Conservation (phyloP, 2,329 filamentous ascomycete genomes). For the Pseudogymnoascus sp. region DNA sequence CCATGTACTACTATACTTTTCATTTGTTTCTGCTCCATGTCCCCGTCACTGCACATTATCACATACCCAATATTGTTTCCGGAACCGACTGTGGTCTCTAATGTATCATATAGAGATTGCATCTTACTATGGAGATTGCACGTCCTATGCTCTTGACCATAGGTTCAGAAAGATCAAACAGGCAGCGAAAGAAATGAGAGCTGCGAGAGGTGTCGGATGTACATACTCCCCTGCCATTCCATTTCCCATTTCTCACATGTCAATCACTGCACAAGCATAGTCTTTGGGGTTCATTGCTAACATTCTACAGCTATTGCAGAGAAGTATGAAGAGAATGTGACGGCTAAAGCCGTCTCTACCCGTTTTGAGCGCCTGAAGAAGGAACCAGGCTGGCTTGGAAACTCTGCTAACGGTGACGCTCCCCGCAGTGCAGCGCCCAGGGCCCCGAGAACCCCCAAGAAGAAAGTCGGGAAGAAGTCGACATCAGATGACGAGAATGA, state of each 20-base stretch:
- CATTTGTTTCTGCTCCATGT: background rate
- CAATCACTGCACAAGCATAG: conserved; percentile 12
- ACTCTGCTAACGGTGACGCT: background rate
- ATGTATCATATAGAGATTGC: conserved; percentile 19
- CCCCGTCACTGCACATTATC: conserved; percentile 9
- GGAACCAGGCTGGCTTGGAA: conserved; percentile 17
- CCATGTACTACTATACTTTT: background rate
- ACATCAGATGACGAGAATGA: conserved; percentile 12
- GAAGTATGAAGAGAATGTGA: conserved; percentile 19
- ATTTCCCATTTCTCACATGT: conserved; percentile 13
- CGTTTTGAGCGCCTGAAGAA: conserved; percentile 23
- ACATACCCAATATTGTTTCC: background rate
- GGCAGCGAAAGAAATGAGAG: conserved; percentile 19
- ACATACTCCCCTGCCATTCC: conserved; percentile 16
- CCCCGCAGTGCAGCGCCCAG: background rate
- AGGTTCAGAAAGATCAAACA: conserved; percentile 25
- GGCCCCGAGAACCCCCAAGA: conserved; percentile 8
- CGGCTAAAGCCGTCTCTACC: conserved; percentile 24
- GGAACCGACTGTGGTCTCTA: conserved; percentile 13
- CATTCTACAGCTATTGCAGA: conserved; percentile 22
- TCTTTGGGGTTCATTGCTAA: conserved; percentile 20
- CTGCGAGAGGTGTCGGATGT: background rate
- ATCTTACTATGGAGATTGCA: conserved; percentile 18
- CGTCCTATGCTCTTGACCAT: conserved; percentile 22
- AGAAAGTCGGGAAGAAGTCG: conserved; percentile 1